A percentile compares a stretch with the other conserved stretches of the same genome.
Conservation (phyloP, 208 protist species). For the Trypanosoma congolense region DNA sequence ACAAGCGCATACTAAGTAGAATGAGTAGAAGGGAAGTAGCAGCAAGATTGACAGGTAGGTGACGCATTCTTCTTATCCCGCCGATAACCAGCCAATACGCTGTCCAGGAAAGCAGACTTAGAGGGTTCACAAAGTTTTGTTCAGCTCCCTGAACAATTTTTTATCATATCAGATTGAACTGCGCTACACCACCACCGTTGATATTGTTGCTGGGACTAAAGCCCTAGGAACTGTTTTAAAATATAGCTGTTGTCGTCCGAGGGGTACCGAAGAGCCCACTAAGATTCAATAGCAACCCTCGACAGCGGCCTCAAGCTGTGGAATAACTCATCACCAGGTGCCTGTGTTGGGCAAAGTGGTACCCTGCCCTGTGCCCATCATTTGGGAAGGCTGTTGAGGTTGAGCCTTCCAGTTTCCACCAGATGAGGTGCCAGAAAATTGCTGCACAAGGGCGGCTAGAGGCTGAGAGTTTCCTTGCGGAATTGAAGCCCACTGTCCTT, state of each 20-base stretch:
- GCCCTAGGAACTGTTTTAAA: not conserved
- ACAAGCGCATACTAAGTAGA: not conserved
- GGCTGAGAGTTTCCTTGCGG: not conserved
- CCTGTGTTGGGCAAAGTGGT: not conserved
- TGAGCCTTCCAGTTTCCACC: not conserved
- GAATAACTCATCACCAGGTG: too few species aligned
- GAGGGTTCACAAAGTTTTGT: not conserved
- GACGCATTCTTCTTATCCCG: constrained; percentile 9
- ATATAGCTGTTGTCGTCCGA: too few species aligned
- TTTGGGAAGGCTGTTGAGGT: not conserved
- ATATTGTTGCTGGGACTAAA: constrained; percentile 1
- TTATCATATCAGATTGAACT: constrained; percentile 11
- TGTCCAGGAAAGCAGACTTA: constrained; percentile 13
- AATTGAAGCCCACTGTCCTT: not conserved
- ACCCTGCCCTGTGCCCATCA: not conserved
- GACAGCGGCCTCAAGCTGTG: too few species aligned
- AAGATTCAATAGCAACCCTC: too few species aligned
- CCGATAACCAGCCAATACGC: constrained; percentile 19
- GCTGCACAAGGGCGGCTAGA: not conserved
- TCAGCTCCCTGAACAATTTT: constrained; percentile 19
- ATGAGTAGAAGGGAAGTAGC: constrained; percentile 7
- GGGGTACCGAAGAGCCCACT: too few species aligned
- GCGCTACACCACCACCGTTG: not conserved
- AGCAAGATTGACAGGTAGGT: constrained; percentile 11
- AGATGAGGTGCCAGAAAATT: not conserved